A percentile compares a stretch with the other conserved stretches of the same genome.
These are phyloP conservation scores for Capsicum rhomboideum DNA, from an alignment of 257 asterid species.

Conservation along the genomic window DNA sequence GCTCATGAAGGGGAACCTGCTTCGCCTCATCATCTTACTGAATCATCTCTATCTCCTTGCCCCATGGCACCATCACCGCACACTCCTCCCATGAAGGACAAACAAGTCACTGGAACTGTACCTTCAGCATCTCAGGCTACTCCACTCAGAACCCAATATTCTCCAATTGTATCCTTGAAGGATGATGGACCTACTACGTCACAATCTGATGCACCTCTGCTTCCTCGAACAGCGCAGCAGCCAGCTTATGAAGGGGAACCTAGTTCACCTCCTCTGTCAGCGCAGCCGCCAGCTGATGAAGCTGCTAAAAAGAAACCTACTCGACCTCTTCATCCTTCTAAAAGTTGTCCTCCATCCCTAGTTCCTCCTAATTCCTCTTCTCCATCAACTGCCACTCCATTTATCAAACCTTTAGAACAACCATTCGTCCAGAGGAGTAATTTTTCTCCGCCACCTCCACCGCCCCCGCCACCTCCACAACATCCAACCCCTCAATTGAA, in stretches of 20 bases:
- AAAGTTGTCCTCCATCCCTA: constrained; percentile 1
- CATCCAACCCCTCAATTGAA: constrained; percentile 6
- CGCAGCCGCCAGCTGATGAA: background rate
- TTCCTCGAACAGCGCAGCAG: background rate
- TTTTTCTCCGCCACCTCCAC: constrained; percentile 9
- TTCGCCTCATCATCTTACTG: constrained; percentile 14
- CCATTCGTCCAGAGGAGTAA: background rate
- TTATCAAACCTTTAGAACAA: background rate
- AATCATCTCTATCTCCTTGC: background rate
- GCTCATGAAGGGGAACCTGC: background rate
- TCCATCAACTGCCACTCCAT: background rate
- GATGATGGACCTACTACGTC: background rate
- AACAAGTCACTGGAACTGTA: constrained; percentile 12
- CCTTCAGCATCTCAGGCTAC: constrained; percentile 6
- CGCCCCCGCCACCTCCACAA: constrained; percentile 12
- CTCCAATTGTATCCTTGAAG: background rate
- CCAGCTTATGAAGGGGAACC: background rate
- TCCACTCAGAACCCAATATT: constrained; percentile 6
- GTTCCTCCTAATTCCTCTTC: constrained; percentile 7
- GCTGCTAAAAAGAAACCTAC: constrained; percentile 7
- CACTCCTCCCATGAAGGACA: constrained; percentile 34
- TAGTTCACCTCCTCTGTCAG: constrained; percentile 10
- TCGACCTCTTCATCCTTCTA: constrained; percentile 14
- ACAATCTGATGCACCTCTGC: background rate
- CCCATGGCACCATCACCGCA: constrained; percentile 12